A percentile compares a stretch with the other conserved stretches of the same genome.
Conservation (phyloP, 2,329 filamentous ascomycete genomes). For the Aspergillus tubingensis region DNA sequence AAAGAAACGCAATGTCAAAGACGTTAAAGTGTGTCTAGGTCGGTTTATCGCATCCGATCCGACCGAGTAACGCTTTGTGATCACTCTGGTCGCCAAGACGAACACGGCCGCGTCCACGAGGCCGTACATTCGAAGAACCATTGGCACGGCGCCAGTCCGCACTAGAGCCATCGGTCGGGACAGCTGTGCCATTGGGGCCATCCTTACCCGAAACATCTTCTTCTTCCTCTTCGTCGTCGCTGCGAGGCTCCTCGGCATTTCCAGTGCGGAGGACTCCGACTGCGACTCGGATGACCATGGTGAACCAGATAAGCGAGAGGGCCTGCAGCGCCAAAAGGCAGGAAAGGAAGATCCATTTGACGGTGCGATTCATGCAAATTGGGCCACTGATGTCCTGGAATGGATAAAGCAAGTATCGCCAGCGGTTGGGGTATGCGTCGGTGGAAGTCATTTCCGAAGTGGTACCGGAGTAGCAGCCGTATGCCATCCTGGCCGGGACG, state of each 20-base stretch:
- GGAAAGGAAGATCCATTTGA: constrained; percentile 75
- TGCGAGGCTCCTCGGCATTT: constrained; percentile 81
- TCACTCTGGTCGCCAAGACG: constrained; percentile 44
- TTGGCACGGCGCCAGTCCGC: constrained; percentile 39
- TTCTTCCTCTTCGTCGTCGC: constrained; percentile 70
- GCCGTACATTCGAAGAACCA: constrained; percentile 35
- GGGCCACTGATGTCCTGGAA: constrained; percentile 70
- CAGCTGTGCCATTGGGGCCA: constrained; percentile 21
- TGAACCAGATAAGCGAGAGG: constrained; percentile 84
- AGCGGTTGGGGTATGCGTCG: constrained; percentile 45
- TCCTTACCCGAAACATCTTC: constrained; percentile 36
- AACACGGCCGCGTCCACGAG: constrained; percentile 40
- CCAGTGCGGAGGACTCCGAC: constrained; percentile 73
- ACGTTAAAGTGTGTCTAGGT: constrained; percentile 27
- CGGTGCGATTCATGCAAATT: constrained; percentile 75
- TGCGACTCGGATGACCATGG: constrained; percentile 82
- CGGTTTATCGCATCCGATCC: constrained; percentile 80
- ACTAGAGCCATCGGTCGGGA: constrained; percentile 29
- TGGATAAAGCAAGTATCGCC: constrained; percentile 69
- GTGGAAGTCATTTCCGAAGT: constrained; percentile 37
- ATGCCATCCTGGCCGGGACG: constrained; percentile 61
- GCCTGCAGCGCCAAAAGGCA: constrained; percentile 76
- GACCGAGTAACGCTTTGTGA: constrained; percentile 72
- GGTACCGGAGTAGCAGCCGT: constrained; percentile 69
- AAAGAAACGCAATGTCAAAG: constrained; percentile 13